A percentile compares a stretch with the other conserved stretches of the same genome.
These are phyloP conservation scores for Galerina marginata DNA, from an alignment of 768 basidiomycete genomes.

Conservation along the genomic window DNA sequence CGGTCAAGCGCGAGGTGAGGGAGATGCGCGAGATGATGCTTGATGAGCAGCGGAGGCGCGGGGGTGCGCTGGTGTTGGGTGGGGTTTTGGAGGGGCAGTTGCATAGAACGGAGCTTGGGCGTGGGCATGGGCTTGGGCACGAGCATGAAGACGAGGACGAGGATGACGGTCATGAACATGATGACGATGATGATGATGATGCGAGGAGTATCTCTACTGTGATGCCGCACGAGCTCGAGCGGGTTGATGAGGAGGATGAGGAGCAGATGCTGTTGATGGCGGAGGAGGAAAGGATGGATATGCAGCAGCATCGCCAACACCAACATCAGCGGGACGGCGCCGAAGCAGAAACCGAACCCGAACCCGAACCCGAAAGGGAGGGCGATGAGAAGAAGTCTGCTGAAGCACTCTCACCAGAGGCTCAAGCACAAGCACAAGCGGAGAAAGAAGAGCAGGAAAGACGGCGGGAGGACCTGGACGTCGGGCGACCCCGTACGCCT, in stretches of 20 bases:
- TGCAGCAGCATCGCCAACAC: constrained; percentile 1
- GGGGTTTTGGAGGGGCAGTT: not conserved
- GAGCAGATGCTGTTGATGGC: constrained; percentile 42
- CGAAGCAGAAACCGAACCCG: constrained; percentile 12
- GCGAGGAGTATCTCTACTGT: constrained; percentile 74
- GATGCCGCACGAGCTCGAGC: constrained; percentile 69
- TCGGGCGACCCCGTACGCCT: constrained; percentile 79
- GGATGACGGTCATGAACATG: constrained; percentile 59
- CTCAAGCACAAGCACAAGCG: constrained; percentile 6
- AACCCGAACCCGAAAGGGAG: constrained; percentile 23
- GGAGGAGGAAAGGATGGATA: constrained; percentile 24
- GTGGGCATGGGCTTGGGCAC: constrained; percentile 11
- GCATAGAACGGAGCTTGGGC: too few species aligned
- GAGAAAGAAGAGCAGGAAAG: constrained; percentile 41
- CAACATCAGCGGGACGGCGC: too few species aligned
- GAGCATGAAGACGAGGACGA: constrained; percentile 19
- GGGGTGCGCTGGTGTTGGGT: constrained; percentile 33
- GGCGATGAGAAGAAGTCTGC: constrained; percentile 38
- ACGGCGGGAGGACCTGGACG: constrained; percentile 27
- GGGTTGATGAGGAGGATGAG: constrained; percentile 79
- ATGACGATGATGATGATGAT: constrained; percentile 66
- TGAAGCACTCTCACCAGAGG: too few species aligned
- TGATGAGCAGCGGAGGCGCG: constrained; percentile 13
- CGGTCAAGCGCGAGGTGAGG: constrained; percentile 78
- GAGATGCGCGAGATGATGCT: constrained; percentile 70